These are phyloP conservation scores for Calcarisporium arbuscula DNA, from an alignment of 2,329 filamentous ascomycete genomes.

Conservation along the genomic window DNA sequence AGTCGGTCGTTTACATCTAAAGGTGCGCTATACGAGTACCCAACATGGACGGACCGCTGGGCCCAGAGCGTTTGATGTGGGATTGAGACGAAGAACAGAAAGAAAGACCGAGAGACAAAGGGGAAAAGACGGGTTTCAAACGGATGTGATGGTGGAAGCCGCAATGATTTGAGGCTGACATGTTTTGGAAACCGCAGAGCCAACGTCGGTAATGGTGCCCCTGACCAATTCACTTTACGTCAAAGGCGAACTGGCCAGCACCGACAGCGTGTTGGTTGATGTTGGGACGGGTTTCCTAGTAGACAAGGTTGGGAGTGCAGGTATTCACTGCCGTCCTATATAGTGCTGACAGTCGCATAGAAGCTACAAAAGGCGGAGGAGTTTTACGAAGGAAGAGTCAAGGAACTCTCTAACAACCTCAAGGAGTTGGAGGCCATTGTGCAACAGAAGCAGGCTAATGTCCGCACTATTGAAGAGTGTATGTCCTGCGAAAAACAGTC, in stretches of 20 bases:
- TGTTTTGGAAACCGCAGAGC: slow-evolving; percentile 14
- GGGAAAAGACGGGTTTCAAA: no score
- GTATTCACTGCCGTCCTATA: no score
- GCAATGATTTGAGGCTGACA: no score
- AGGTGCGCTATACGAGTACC: slow-evolving; percentile 21
- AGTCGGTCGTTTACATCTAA: slow-evolving; percentile 24
- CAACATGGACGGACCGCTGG: no score
- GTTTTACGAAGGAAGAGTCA: slow-evolving; percentile 52
- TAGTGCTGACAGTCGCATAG: slow-evolving; percentile 24
- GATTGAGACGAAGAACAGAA: no score
- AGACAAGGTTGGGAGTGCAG: slow-evolving; percentile 76
- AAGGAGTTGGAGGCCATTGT: slow-evolving; percentile 53
- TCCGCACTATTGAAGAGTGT: slow-evolving; percentile 87
- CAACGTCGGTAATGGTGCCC: slow-evolving; percentile 73
- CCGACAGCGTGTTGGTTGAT: slow-evolving; percentile 78
- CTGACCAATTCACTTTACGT: slow-evolving; percentile 94
- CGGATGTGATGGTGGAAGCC: no score
- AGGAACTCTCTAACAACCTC: slow-evolving; percentile 45
- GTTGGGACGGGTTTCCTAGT: slow-evolving; percentile 92
- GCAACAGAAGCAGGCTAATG: slow-evolving; percentile 71
- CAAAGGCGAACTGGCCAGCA: slow-evolving; percentile 68
- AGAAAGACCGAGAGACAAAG: no score
- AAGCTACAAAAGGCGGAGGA: slow-evolving; percentile 45
- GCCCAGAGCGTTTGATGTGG: no score
- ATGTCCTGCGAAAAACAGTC: no score